A percentile compares a stretch with the other conserved stretches of the same genome.
Evolutionary conservation across 495 filamentous ascomycete genomes (phyloP).

Genomic region (Neurospora hispaniola): DNA sequence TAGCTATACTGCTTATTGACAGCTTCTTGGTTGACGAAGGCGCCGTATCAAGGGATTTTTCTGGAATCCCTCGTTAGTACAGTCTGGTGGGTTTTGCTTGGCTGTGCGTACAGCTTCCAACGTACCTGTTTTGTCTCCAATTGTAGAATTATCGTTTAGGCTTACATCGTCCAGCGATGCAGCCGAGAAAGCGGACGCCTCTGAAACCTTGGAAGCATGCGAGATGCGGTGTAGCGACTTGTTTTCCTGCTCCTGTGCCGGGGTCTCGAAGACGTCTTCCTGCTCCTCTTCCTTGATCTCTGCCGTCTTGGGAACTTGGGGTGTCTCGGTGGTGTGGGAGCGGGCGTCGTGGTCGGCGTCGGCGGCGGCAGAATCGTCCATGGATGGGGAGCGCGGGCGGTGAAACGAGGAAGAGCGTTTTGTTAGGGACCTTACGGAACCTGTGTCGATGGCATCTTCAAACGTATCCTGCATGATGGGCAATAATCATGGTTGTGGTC

Average conservation of each 20-base stretch:
- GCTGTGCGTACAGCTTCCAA: neutral
- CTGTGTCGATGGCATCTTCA: slow-evolving; percentile 60
- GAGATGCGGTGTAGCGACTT: slow-evolving; percentile 53
- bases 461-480: slow-evolving; percentile 52
- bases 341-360: slow-evolving; percentile 22
- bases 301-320: slow-evolving; percentile 5
- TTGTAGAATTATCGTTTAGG: slow-evolving; percentile 42
- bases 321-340: slow-evolving; percentile 10
- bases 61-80: slow-evolving; percentile 2
- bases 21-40: slow-evolving; percentile 28
- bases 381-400: slow-evolving; percentile 5
- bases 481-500: neutral
- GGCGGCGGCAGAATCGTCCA: slow-evolving; percentile 18
- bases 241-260: slow-evolving; percentile 11
- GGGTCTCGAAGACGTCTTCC: neutral
- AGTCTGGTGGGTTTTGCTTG: neutral
- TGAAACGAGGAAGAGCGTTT: slow-evolving; percentile 37
- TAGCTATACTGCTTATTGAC: slow-evolving; percentile 37
- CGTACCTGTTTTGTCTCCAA: slow-evolving; percentile 21
- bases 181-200: slow-evolving; percentile 13
- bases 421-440: slow-evolving; percentile 38
- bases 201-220: slow-evolving; percentile 26
- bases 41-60: slow-evolving; percentile 18
- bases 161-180: slow-evolving; percentile 54
- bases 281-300: slow-evolving; percentile 6